Evolutionary conservation across 2,329 filamentous ascomycete species (phyloP).

Genomic region (Aspergillus hiratsukae): DNA sequence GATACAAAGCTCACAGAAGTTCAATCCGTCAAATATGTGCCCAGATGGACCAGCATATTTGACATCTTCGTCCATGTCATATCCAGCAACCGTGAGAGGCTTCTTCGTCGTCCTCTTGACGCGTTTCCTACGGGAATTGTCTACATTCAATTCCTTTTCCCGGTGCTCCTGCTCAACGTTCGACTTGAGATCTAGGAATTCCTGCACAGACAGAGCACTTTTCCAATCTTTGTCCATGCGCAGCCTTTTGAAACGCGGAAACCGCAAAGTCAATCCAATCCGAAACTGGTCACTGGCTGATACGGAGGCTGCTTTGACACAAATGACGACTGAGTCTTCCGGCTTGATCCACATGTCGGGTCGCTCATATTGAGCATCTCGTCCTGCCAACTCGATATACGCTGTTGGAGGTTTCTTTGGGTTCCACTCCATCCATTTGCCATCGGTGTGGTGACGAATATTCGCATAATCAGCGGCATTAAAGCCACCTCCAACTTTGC

Average conservation of each 20-base stretch:
- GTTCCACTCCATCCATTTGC: constrained; percentile 89
- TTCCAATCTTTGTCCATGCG: constrained; percentile 83
- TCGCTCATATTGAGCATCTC: constrained; percentile 67
- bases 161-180: constrained; percentile 66
- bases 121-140: constrained; percentile 61
- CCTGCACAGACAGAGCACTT: constrained; percentile 69
- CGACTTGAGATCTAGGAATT: constrained; percentile 68
- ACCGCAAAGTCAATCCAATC: constrained; percentile 72
- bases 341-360: constrained; percentile 94
- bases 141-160: constrained; percentile 71
- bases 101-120: constrained; percentile 58
- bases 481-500: constrained; percentile 95
- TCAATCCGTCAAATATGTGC: constrained; percentile 67
- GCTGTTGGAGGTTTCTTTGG: constrained; percentile 67
- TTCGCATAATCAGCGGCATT: constrained; percentile 77
- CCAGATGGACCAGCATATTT: constrained; percentile 56
- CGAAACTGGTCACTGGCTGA: constrained; percentile 73
- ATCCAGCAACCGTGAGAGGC: constrained; percentile 69
- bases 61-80: constrained; percentile 48
- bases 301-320: constrained; percentile 82
- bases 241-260: constrained; percentile 81
- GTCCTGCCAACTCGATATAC: constrained; percentile 77
- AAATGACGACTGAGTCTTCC: constrained; percentile 78
- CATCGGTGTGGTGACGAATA: constrained; percentile 77
- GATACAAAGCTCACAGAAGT: constrained; percentile 56